These are phyloP conservation scores for Linnemannia hyalina DNA, from an alignment of 192 early-diverging fungal genomes.

Conservation along the genomic window DNA sequence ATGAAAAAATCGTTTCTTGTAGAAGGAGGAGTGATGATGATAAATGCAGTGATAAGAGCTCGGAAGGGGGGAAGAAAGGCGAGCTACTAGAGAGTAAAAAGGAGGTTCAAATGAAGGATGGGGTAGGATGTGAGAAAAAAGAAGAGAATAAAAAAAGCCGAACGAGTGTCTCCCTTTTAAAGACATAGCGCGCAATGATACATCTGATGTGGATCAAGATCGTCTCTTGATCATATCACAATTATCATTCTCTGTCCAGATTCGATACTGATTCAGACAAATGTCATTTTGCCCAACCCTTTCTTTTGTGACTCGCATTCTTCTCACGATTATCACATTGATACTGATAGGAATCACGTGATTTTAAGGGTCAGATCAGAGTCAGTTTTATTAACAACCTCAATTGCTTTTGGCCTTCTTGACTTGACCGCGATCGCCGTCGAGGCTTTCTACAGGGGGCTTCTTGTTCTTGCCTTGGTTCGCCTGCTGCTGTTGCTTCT, in stretches of 20 bases:
- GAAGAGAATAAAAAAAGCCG: neutral
- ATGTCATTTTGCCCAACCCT: neutral
- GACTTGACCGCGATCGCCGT: neutral
- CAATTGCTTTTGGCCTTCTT: conserved; percentile 11
- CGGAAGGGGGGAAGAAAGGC: neutral
- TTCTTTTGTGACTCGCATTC: neutral
- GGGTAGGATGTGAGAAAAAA: neutral
- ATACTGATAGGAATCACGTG: no score
- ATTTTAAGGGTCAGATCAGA: no score
- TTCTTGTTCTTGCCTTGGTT: conserved; percentile 16
- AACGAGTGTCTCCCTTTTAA: neutral
- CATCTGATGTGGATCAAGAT: conserved; percentile 2
- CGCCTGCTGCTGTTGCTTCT: neutral
- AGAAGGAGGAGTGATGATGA: neutral
- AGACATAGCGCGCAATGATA: neutral
- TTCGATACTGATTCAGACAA: neutral
- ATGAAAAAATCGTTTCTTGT: neutral
- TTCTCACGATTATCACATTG: no score
- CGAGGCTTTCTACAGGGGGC: neutral
- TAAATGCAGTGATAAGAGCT: neutral
- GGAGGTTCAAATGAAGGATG: neutral
- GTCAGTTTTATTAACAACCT: neutral
- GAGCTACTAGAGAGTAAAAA: neutral
- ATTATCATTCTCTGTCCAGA: neutral
- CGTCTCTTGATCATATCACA: neutral